phyloP scores from a whole-genome alignment of 2,329 filamentous ascomycete species.

The Fusarium sp. region DNA sequence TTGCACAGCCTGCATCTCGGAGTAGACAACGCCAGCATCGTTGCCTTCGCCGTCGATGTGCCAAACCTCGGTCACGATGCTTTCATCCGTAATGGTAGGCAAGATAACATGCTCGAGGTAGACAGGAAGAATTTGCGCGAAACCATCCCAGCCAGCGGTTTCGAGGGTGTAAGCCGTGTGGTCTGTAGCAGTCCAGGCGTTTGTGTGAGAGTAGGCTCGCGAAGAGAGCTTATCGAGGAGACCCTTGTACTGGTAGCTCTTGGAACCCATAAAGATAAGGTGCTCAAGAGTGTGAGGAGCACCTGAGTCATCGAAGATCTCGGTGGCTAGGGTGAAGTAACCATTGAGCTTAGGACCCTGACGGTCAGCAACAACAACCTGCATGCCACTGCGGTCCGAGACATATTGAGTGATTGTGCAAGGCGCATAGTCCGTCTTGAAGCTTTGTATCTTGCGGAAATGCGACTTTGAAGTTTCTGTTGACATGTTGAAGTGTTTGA shows the following conservation, averaged over 20 bases:
- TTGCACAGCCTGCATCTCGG: slow-evolving; percentile 97
- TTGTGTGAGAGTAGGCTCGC: slow-evolving; percentile 91
- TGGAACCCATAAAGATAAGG: slow-evolving; percentile 89
- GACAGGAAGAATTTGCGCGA: slow-evolving; percentile 92
- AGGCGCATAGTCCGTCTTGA: slow-evolving; percentile 90
- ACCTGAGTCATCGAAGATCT: slow-evolving; percentile 97
- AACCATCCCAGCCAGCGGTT: slow-evolving; percentile 96
- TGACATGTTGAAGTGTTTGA: slow-evolving; percentile 62
- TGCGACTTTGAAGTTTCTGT: slow-evolving; percentile 64
- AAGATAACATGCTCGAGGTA: slow-evolving; percentile 95
- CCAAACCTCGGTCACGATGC: slow-evolving; percentile 95
- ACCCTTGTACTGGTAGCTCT: slow-evolving; percentile 93
- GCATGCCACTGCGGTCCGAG: slow-evolving; percentile 93
- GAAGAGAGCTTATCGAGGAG: slow-evolving; percentile 94
- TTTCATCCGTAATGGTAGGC: slow-evolving; percentile 91
- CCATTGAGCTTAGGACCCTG: slow-evolving; percentile 95
- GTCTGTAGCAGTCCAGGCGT: slow-evolving; percentile 97
- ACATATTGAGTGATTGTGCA: slow-evolving; percentile 95
- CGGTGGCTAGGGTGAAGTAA: slow-evolving; percentile 94
- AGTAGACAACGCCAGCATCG: slow-evolving; percentile 97
- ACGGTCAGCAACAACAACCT: slow-evolving; percentile 90
- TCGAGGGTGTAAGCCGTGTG: slow-evolving; percentile 97
- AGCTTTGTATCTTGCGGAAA: slow-evolving; percentile 88
- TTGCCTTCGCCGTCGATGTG: slow-evolving; percentile 94
- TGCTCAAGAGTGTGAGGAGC: slow-evolving; percentile 90